Base-by-base conservation (phyloP, 495 filamentous ascomycete species). In the Aspergillus avenaceus region DNA sequence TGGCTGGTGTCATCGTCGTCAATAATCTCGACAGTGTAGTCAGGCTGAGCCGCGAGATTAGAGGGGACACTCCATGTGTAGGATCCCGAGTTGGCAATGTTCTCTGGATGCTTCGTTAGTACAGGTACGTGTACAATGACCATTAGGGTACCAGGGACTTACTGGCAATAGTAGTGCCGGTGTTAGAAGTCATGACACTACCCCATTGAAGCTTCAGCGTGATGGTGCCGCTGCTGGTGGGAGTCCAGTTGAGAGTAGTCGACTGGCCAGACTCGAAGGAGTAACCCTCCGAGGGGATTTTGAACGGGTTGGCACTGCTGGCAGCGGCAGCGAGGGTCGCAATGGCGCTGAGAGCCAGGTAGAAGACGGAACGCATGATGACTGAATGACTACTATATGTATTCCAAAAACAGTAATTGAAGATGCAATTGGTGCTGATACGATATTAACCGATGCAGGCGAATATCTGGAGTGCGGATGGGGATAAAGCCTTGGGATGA, bases 21-120 rank as follows among this genome's bases (percentile, higher is more conserved):
- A 52, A 79, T 60, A 49, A 85, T 86, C 55, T 82, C 66, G 47
- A 85, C 70, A 26, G 82, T 76, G 69, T 84, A 85, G 62, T 80
- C 75, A 19, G 60, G 59, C 49, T 73, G 67, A 50, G 60, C 64
- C 27, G 64, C 63, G 41, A 80, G 63, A 42, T 67, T 48, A 40
- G 66, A 46, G 34, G 71, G 69, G 7, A 76, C 67, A n/a, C 64
- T 66, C 78, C 82, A 84, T 50, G 72, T 76, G 70, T 69, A 84
- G 51, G 61, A 69, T 53, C 83, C 83, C 37, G 68, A 70, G 72
- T 86, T 85, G 41, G 60, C 41, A 57, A 84, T 75, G 53, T 60
- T 58, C 19, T 70, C 81, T 84, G 42, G 12, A 2, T 25, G 28
- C 48, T 19, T 29, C 46, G 48, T 61, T 46, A 69, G 59, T 48